Percentiles rank a stretch among this genome's conserved stretches.
Evolutionary conservation across 2,329 filamentous ascomycete species (phyloP).

Genomic region (Mollisiaceae sp.): DNA sequence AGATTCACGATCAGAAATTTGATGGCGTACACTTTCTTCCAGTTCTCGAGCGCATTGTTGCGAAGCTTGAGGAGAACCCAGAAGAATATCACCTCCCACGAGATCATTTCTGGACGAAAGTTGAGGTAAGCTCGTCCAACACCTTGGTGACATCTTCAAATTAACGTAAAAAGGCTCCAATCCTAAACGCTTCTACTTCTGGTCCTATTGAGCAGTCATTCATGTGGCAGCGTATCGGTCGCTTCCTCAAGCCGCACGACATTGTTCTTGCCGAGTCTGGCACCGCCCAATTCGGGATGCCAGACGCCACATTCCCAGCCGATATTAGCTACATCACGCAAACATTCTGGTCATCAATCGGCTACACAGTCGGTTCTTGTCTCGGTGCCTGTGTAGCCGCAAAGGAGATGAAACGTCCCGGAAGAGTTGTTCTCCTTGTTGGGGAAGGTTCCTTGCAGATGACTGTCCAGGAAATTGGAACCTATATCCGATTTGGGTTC

Average conservation of each 20-base stretch:
- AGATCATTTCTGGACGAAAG: conserved; percentile 16
- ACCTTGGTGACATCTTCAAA: neutral
- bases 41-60: conserved; percentile 71
- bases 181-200: conserved; percentile 35
- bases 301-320: conserved; percentile 55
- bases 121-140: conserved; percentile 20
- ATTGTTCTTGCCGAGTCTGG: conserved; percentile 64
- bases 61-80: conserved; percentile 32
- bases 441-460: conserved; percentile 70
- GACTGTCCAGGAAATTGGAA: conserved; percentile 69
- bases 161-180: conserved; percentile 12
- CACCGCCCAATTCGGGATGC: conserved; percentile 59
- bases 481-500: conserved; percentile 61
- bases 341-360: conserved; percentile 64
- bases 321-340: conserved; percentile 54
- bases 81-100: conserved; percentile 24
- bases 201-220: conserved; percentile 53
- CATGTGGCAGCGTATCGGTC: conserved; percentile 53
- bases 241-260: conserved; percentile 56
- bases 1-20: conserved; percentile 33
- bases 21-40: conserved; percentile 66
- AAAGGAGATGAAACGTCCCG: conserved; percentile 47
- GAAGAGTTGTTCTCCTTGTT: conserved; percentile 61
- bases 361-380: conserved; percentile 63
- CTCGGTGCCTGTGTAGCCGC: conserved; percentile 61